phyloP scores from a whole-genome alignment of 768 basidiomycete species.

The Russula earlei region DNA sequence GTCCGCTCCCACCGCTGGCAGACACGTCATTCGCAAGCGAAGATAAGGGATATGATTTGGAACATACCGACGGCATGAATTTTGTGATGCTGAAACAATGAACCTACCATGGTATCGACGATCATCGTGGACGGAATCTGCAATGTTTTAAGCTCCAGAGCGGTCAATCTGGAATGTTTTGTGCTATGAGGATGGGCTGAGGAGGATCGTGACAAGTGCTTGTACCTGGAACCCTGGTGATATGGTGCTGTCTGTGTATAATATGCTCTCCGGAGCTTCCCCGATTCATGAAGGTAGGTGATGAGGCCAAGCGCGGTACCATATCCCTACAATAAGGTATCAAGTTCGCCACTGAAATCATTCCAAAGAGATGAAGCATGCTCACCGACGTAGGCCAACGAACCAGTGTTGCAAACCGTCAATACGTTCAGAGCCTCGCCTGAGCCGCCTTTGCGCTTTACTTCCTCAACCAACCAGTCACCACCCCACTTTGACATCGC shows the following conservation, averaged over 20 bases:
- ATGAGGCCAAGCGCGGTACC: constrained; percentile 93
- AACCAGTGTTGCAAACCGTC: constrained; percentile 97
- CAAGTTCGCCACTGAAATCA: background rate
- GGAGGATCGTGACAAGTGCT: background rate
- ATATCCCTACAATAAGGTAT: constrained; percentile 57
- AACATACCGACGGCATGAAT: constrained; percentile 73
- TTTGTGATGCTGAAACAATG: constrained; percentile 76
- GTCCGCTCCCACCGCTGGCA: constrained; percentile 76
- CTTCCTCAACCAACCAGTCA: constrained; percentile 64
- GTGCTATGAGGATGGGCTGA: background rate
- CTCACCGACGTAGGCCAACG: constrained; percentile 86
- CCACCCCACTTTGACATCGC: constrained; percentile 79
- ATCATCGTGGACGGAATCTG: constrained; percentile 86
- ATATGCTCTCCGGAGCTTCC: constrained; percentile 72
- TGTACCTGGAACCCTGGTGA: constrained; percentile 79
- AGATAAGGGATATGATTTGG: background rate
- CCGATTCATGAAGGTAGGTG: constrained; percentile 75
- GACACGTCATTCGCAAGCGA: background rate
- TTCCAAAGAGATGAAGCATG: background rate
- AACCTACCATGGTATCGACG: constrained; percentile 96
- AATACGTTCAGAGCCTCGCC: constrained; percentile 61
- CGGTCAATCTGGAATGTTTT: constrained; percentile 55
- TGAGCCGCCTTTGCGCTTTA: constrained; percentile 33
- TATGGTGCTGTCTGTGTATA: constrained; percentile 94
- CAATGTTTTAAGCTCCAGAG: constrained; percentile 79